Conservation (phyloP, 208 protist genomes). For the Crithidia acanthocephali region DNA sequence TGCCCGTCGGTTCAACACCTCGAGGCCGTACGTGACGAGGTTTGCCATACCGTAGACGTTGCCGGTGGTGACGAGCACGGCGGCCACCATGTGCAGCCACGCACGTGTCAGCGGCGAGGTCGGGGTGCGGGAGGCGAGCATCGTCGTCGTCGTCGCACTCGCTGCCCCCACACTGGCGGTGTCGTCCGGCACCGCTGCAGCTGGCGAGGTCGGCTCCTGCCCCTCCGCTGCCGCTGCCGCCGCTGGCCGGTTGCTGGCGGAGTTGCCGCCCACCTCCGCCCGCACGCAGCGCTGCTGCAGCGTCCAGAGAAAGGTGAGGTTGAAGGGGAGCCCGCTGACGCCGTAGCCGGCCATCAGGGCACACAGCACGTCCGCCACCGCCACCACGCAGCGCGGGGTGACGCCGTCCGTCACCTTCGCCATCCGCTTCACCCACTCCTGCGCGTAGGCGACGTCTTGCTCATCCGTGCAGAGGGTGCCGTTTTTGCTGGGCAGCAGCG, state of each 20-base stretch:
- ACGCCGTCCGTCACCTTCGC: constrained; percentile 23
- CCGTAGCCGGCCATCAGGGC: constrained; percentile 63
- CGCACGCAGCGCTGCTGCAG: constrained; percentile 54
- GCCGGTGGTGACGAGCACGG: constrained; percentile 50
- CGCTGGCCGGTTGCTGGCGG: constrained; percentile 1
- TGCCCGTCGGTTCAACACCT: constrained; percentile 48
- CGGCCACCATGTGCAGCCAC: constrained; percentile 72
- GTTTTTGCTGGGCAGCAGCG: constrained; percentile 11
- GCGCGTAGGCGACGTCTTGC: constrained; percentile 52
- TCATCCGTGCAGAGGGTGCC: constrained; percentile 47
- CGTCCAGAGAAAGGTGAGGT: constrained; percentile 44
- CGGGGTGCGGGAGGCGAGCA: constrained; percentile 20
- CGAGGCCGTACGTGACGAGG: constrained; percentile 53
- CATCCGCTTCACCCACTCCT: constrained; percentile 58
- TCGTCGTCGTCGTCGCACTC: constrained; percentile 16
- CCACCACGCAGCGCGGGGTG: constrained; percentile 61
- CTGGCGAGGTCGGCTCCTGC: background rate
- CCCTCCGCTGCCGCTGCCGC: constrained; percentile 6
- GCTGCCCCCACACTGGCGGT: constrained; percentile 7
- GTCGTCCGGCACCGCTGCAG: constrained; percentile 3
- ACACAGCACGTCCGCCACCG: constrained; percentile 56
- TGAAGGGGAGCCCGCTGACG: constrained; percentile 52
- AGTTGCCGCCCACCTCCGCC: constrained; percentile 15
- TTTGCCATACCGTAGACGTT: constrained; percentile 46
- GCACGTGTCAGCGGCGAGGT: constrained; percentile 52